Evolutionary conservation across 2,329 filamentous ascomycete species (phyloP), one percentile per base, ranked within the genome.

Genomic region (Boeremia lycopersici): DNA sequence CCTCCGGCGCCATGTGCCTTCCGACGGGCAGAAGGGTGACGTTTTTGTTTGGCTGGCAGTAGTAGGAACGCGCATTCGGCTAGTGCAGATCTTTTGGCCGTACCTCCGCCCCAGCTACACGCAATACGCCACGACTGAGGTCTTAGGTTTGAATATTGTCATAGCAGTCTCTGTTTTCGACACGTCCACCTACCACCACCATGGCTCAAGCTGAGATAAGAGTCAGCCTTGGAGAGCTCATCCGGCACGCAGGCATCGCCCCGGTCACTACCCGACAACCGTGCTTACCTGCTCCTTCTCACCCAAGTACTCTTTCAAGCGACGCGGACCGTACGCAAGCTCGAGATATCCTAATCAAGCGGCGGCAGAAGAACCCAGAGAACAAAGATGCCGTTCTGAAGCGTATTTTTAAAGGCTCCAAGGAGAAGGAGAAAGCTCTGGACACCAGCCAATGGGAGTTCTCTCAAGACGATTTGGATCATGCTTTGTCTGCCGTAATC

Each of bases 381-480:
- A 70, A 63, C 54, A 64, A 64, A 40, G 64, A 70, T 45, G 67
- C 67, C 42, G 63, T 71, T 34, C 50, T 74, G 48, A 74, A 73
- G 57, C 66, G 63, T 36, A 69, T 74, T 7, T 74, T 74, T 59
- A 69, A 63, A 40, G 70, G 65, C 29, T 71, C 72, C 4, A 73
- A 72, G 53, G 68, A 71, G 34, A 74, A 74, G 53, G 69, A 70
- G 10, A 72, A 68, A 52, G 69, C 73, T 29, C 54, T 59, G 12
- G 60, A 52, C 30, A 56, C 54, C 12, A 36, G 48, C 11, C 51
- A 59, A 36, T 70, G 68, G 66, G 53, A 64, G 12, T 74, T 74
- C 50, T 68, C 70, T 9, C 71, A 73, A 36, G 71, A 74, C 15
- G 72, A 74, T 44, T 56, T 74, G 26, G 72, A 74, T 45, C 62